These are phyloP conservation scores for Colletotrichum caudatum DNA, from an alignment of 2,329 filamentous ascomycete genomes.

Conservation along the genomic window DNA sequence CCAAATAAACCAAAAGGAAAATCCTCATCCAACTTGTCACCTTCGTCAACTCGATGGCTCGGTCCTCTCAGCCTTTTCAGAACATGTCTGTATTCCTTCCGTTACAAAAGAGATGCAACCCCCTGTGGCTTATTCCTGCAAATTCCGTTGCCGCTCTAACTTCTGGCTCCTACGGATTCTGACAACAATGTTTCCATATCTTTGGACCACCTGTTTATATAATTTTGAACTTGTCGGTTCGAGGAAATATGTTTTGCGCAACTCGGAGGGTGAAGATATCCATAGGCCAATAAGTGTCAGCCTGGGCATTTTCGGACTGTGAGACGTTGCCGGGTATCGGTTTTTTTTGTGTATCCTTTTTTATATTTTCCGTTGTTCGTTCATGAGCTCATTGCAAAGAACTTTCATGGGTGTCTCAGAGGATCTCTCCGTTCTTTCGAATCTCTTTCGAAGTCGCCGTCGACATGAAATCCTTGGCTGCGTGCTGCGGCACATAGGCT, in stretches of 20 bases:
- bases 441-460: slow-evolving; percentile 57
- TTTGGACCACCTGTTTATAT: not conserved
- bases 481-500: slow-evolving; percentile 53
- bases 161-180: not conserved
- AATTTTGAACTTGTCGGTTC: not conserved
- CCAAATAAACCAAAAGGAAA: not conserved
- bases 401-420: slow-evolving; percentile 41
- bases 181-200: not conserved
- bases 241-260: not conserved
- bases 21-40: not conserved
- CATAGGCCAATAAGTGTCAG: not conserved
- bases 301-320: not conserved
- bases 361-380: not conserved
- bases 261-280: not conserved
- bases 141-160: not conserved
- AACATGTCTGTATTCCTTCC: slow-evolving; percentile 4
- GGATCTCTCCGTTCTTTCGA: slow-evolving; percentile 51
- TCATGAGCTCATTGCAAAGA: not conserved
- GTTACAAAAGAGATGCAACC: slow-evolving; percentile 8
- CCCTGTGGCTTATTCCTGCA: not conserved
- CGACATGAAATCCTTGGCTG: slow-evolving; percentile 55
- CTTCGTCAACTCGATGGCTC: not conserved
- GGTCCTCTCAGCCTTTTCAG: not conserved
- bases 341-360: not conserved
- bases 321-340: slow-evolving; percentile 14